These are phyloP conservation scores for Falciphora oryzae DNA, from an alignment of 2,329 filamentous ascomycete genomes.

Conservation along the genomic window DNA sequence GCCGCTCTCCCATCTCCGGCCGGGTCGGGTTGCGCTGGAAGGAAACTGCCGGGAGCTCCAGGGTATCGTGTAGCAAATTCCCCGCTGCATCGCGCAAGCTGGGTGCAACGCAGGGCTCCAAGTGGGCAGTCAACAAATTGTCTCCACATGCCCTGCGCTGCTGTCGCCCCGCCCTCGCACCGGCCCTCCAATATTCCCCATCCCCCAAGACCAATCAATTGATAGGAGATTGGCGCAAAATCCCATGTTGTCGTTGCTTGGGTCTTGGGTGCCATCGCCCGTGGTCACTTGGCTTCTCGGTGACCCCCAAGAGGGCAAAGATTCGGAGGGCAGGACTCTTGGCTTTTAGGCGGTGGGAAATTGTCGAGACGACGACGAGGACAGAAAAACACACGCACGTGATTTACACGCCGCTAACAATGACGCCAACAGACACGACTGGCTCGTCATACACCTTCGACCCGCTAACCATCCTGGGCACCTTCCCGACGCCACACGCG, in stretches of 20 bases:
- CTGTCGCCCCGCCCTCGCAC: not conserved
- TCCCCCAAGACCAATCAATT: not conserved
- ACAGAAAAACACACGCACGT: not conserved
- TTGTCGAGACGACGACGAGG: not conserved
- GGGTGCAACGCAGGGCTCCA: not conserved
- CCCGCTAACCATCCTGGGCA: conserved; percentile 4
- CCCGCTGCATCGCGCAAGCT: not conserved
- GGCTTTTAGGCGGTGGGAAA: not conserved
- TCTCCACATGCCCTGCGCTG: not conserved
- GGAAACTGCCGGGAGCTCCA: not conserved
- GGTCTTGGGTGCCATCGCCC: not conserved
- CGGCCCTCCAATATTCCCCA: not conserved
- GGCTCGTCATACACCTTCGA: conserved; percentile 7
- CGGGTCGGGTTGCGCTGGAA: too few species aligned
- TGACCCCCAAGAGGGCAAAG: not conserved
- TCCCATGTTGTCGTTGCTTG: not conserved
- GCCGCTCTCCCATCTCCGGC: too few species aligned
- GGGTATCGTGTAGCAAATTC: not conserved
- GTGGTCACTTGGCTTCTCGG: not conserved
- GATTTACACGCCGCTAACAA: not conserved
- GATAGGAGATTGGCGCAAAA: not conserved
- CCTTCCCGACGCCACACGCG: conserved; percentile 5
- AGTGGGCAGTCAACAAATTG: not conserved
- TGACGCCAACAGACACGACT: conserved; percentile 8
- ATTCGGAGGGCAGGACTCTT: not conserved